Evolutionary conservation across 2,329 filamentous ascomycete species (phyloP).

Genomic region (Botrytis sinoallii): DNA sequence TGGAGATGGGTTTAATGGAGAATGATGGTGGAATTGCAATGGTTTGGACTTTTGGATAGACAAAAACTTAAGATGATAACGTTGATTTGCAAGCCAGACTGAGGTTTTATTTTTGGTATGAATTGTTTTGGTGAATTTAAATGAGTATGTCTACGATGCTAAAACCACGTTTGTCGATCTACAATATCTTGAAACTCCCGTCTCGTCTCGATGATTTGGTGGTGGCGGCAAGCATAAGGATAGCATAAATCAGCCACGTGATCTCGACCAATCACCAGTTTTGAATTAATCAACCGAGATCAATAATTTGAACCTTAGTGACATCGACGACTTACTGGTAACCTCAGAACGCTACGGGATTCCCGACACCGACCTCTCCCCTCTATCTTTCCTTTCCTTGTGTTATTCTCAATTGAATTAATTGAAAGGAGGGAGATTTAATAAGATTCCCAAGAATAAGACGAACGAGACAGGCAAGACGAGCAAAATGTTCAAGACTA

Average conservation of each 20-base stretch:
- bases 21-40: slow-evolving; percentile 12
- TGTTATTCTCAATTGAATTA: not conserved
- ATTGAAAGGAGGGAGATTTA: not conserved
- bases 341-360: slow-evolving; percentile 2
- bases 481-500: slow-evolving; percentile 42
- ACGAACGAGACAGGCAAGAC: slow-evolving; percentile 1
- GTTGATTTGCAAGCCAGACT: not conserved
- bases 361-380: not conserved
- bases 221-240: not conserved
- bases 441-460: not conserved
- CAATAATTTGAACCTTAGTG: slow-evolving; percentile 5
- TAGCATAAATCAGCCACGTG: slow-evolving; percentile 3
- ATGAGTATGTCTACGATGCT: not conserved
- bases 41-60: slow-evolving; percentile 16
- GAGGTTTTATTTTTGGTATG: not conserved
- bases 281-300: slow-evolving; percentile 21
- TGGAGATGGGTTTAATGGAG: not conserved
- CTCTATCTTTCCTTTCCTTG: not conserved
- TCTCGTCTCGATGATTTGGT: not conserved
- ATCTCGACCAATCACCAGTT: slow-evolving; percentile 16
- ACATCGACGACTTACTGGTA: slow-evolving; percentile 15
- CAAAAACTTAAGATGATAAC: not conserved
- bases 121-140: not conserved
- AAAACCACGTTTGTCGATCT: not conserved
- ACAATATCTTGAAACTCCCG: not conserved